Evolutionary conservation across 2,329 filamentous ascomycete genomes (phyloP).

Genomic region (Exophiala calicioides): DNA sequence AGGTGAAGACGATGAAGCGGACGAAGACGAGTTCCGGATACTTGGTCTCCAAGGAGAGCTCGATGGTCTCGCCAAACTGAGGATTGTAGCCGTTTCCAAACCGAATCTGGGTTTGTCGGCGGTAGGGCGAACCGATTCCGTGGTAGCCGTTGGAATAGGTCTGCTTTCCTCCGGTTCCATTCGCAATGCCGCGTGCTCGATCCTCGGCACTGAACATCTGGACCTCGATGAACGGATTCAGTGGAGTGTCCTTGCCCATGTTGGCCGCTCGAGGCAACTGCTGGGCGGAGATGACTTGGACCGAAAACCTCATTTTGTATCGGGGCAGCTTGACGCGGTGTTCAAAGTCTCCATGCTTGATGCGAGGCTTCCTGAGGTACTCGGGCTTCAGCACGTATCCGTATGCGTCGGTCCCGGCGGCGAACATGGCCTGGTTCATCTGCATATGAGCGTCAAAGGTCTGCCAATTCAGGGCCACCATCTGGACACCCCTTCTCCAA

Average conservation of each 20-base stretch:
- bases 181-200: conserved; percentile 72
- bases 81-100: conserved; percentile 93
- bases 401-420: conserved; percentile 78
- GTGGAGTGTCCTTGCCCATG: conserved; percentile 69
- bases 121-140: conserved; percentile 70
- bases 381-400: conserved; percentile 94
- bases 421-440: conserved; percentile 97
- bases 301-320: conserved; percentile 71
- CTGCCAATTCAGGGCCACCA: conserved; percentile 98
- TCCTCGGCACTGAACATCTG: conserved; percentile 95
- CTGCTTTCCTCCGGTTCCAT: conserved; percentile 66
- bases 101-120: conserved; percentile 76
- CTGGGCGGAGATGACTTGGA: conserved; percentile 90
- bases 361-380: conserved; percentile 62
- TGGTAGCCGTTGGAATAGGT: conserved; percentile 64
- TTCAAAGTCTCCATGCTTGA: conserved; percentile 34
- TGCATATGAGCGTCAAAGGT: conserved; percentile 96
- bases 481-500: conserved; percentile 94
- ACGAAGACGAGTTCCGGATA: conserved; percentile 92
- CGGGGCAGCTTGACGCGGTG: conserved; percentile 39
- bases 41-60: conserved; percentile 85
- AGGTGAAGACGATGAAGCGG: conserved; percentile 87
- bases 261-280: conserved; percentile 82
- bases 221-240: conserved; percentile 93
- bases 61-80: conserved; percentile 76